Evolutionary conservation across 805 yeast species (phyloP).

Genomic region (Ogataea polymorpha): DNA sequence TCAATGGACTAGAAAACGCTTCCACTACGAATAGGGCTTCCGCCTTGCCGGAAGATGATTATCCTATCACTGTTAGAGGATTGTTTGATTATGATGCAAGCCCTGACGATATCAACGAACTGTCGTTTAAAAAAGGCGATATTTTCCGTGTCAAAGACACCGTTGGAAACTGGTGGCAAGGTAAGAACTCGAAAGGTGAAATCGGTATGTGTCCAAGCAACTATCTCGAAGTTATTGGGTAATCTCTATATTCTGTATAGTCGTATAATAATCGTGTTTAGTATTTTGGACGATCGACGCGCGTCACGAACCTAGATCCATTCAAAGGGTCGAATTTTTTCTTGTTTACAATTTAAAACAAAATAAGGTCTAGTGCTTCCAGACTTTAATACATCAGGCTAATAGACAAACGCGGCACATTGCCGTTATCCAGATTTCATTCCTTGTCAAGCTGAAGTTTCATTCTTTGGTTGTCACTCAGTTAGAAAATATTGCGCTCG

Average conservation of each 20-base stretch:
- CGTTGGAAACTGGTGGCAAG: slow-evolving; percentile 99
- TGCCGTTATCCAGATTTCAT: background rate
- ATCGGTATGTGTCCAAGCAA: slow-evolving; percentile 96
- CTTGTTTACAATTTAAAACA: background rate
- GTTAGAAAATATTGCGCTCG: background rate
- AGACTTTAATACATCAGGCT: background rate
- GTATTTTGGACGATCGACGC: background rate
- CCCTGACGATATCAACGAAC: slow-evolving; percentile 89
- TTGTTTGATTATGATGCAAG: slow-evolving; percentile 84
- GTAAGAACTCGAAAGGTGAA: slow-evolving; percentile 82
- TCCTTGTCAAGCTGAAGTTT: no score
- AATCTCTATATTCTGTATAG: background rate
- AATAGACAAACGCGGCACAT: background rate
- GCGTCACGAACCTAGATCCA: background rate
- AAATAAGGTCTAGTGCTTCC: background rate
- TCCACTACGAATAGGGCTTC: slow-evolving; percentile 19
- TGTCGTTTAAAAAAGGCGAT: slow-evolving; percentile 88
- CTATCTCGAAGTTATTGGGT: slow-evolving; percentile 72
- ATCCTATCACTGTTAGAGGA: slow-evolving; percentile 84
- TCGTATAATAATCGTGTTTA: slow-evolving; percentile 1
- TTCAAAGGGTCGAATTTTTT: background rate
- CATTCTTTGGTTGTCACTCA: no score
- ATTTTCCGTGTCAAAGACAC: slow-evolving; percentile 88
- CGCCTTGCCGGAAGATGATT: slow-evolving; percentile 37
- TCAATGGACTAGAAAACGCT: slow-evolving; percentile 38